A percentile compares a stretch with the other conserved stretches of the same genome.
These are phyloP conservation scores for Immersiporthe knoxdaviesiana DNA, from an alignment of 2,329 filamentous ascomycete species.

Conservation along the genomic window DNA sequence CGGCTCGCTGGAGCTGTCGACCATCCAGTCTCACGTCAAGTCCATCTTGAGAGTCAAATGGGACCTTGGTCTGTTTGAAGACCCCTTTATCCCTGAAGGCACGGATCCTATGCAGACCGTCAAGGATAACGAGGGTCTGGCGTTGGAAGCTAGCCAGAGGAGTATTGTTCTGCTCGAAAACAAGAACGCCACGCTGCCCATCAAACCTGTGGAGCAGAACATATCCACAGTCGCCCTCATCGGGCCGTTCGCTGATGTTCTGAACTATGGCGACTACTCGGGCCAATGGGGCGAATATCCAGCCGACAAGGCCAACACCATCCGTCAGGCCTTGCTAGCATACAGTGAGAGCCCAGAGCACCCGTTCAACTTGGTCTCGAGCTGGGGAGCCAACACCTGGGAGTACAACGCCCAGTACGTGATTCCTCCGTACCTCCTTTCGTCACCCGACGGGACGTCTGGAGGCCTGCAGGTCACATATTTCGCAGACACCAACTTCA, in stretches of 20 bases:
- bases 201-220: conserved; percentile 36
- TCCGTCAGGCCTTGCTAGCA: conserved; percentile 42
- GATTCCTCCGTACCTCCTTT: conserved; percentile 47
- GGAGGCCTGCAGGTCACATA: conserved; percentile 47
- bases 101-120: conserved; percentile 42
- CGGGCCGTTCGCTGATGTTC: conserved; percentile 45
- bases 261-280: conserved; percentile 51
- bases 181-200: conserved; percentile 43
- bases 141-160: conserved; percentile 47
- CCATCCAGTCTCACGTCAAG: conserved; percentile 42
- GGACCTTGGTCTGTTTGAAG: conserved; percentile 46
- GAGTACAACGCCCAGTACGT: conserved; percentile 49
- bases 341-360: conserved; percentile 34
- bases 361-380: conserved; percentile 41
- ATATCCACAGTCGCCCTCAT: conserved; percentile 44
- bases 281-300: conserved; percentile 47
- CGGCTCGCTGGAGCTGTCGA: conserved; percentile 40
- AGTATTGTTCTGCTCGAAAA: conserved; percentile 49
- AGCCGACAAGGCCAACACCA: conserved; percentile 42
- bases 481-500: conserved; percentile 45
- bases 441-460: conserved; percentile 37
- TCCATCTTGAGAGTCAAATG: conserved; percentile 47
- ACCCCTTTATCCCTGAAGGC: conserved; percentile 42
- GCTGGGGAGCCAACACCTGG: conserved; percentile 50
- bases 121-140: conserved; percentile 40